These are phyloP conservation scores for Wickerhamia fluorescens DNA, from an alignment of 805 yeast species.

Conservation along the genomic window DNA sequence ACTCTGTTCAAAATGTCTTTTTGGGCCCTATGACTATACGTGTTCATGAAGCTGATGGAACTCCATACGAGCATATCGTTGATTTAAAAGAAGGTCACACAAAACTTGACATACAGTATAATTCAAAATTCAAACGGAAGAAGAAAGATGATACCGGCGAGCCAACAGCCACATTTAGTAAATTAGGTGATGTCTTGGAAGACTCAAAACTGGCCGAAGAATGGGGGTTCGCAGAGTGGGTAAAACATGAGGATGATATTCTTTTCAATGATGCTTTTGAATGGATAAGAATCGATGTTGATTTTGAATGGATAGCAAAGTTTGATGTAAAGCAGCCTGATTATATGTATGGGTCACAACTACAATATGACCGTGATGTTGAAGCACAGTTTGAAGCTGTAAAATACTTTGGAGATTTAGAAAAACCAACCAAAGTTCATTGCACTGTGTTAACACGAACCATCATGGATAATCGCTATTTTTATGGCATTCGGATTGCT, in stretches of 20 bases:
- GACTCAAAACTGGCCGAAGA: slow-evolving; percentile 50
- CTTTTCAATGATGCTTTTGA: slow-evolving; percentile 84
- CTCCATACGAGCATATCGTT: slow-evolving; percentile 97
- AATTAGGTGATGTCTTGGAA: slow-evolving; percentile 71
- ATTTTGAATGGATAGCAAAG: slow-evolving; percentile 91
- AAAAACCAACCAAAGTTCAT: slow-evolving; percentile 54
- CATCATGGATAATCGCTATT: slow-evolving; percentile 75
- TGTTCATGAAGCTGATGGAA: slow-evolving; percentile 96
- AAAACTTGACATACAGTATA: slow-evolving; percentile 88
- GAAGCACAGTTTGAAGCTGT: slow-evolving; percentile 91
- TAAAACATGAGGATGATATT: slow-evolving; percentile 59
- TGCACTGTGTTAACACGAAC: slow-evolving; percentile 77
- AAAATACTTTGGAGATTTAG: slow-evolving; percentile 55
- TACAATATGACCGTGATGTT: slow-evolving; percentile 91
- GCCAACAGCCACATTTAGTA: slow-evolving; percentile 25
- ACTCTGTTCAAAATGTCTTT: slow-evolving; percentile 47
- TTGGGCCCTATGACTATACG: slow-evolving; percentile 95
- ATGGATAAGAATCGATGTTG: slow-evolving; percentile 97
- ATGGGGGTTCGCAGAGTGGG: slow-evolving; percentile 74
- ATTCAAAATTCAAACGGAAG: slow-evolving; percentile 82
- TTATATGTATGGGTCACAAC: slow-evolving; percentile 88
- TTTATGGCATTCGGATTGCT: slow-evolving; percentile 79
- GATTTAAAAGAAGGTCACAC: slow-evolving; percentile 80
- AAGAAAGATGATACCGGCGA: slow-evolving; percentile 47
- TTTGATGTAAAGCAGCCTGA: slow-evolving; percentile 83